phyloP scores from a whole-genome alignment of 2,329 filamentous ascomycete species.

The Cladosporium cucumerinum region DNA sequence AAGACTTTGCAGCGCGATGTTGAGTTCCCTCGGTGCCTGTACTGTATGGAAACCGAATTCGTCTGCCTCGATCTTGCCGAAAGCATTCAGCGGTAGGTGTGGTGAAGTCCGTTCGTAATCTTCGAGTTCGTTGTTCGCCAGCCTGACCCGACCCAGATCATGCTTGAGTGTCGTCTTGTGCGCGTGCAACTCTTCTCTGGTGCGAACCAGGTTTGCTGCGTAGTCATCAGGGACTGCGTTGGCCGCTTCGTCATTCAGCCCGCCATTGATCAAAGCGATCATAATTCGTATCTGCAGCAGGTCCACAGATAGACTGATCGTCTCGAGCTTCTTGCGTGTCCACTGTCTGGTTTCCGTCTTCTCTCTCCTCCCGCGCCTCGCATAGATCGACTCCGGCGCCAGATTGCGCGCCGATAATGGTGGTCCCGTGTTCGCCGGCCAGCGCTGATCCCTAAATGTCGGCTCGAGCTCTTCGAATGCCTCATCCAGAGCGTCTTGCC shows the following conservation, averaged over 20 bases:
- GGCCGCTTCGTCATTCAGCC: conserved; percentile 20
- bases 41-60: conserved; percentile 17
- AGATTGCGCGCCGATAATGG: conserved; percentile 30
- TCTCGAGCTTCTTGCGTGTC: conserved; percentile 43
- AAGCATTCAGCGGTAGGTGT: background rate
- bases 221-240: conserved; percentile 27
- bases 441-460: conserved; percentile 22
- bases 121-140: conserved; percentile 3
- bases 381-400: conserved; percentile 47
- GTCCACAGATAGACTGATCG: conserved; percentile 41
- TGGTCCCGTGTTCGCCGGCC: conserved; percentile 42
- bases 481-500: conserved; percentile 15
- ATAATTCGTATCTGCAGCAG: conserved; percentile 40
- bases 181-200: background rate
- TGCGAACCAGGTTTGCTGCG: conserved; percentile 18
- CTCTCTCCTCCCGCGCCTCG: conserved; percentile 20
- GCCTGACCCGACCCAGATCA: conserved; percentile 1
- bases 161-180: conserved; percentile 7
- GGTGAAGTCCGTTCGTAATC: conserved; percentile 8
- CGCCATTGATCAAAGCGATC: conserved; percentile 23
- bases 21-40: conserved; percentile 25
- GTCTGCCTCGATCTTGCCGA: background rate
- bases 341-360: conserved; percentile 22
- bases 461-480: conserved; percentile 23
- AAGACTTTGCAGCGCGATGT: conserved; percentile 23